Percentiles rank a stretch among this genome's conserved stretches.
These are phyloP conservation scores for Gloeophyllum trabeum DNA, from an alignment of 768 basidiomycete genomes.

Conservation along the genomic window DNA sequence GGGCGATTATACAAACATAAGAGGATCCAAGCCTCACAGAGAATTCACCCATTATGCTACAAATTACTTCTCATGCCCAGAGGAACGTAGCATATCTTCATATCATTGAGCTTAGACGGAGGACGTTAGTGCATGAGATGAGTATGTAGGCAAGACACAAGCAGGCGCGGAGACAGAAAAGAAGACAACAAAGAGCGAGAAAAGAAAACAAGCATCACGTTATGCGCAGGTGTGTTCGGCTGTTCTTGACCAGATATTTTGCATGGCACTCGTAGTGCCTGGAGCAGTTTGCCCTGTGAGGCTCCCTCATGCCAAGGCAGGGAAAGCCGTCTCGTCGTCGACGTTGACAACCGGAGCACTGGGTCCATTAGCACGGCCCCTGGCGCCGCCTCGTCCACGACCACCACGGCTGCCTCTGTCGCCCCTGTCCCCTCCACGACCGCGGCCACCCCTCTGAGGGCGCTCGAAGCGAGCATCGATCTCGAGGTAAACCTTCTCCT, in stretches of 20 bases:
- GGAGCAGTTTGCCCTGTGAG: background rate
- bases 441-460: constrained; percentile 57
- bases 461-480: constrained; percentile 86
- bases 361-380: constrained; percentile 28
- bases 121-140: background rate
- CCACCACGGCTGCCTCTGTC: constrained; percentile 30
- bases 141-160: background rate
- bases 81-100: background rate
- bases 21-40: background rate
- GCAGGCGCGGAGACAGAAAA: background rate
- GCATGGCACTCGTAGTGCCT: constrained; percentile 1
- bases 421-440: constrained; percentile 35
- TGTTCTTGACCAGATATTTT: constrained; percentile 2
- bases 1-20: background rate
- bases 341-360: constrained; percentile 43
- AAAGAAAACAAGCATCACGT: no score
- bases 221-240: no score
- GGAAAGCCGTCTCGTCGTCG: constrained; percentile 82
- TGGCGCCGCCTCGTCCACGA: constrained; percentile 30
- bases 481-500: constrained; percentile 86
- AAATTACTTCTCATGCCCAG: no score
- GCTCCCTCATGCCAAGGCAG: constrained; percentile 60
- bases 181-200: background rate
- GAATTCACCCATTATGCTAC: no score
- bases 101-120: background rate